Percentiles rank a stretch among this genome's conserved stretches.
These are phyloP conservation scores for Moringa oleifera DNA, from an alignment of 345 rosid genomes.

Conservation along the genomic window DNA sequence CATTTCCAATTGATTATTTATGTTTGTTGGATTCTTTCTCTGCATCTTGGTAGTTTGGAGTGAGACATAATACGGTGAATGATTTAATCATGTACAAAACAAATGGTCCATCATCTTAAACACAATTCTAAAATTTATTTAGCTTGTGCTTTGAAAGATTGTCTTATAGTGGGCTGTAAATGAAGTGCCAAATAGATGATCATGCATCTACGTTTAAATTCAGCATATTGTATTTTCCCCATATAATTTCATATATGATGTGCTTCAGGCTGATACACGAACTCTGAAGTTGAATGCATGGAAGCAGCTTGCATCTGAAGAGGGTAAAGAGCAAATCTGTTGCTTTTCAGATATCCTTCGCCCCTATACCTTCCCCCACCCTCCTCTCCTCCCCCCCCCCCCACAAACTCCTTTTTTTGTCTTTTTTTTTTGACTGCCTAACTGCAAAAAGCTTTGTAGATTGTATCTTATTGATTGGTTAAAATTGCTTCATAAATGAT, in stretches of 20 bases:
- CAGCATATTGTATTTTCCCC: neutral
- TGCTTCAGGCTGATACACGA: conserved; percentile 70
- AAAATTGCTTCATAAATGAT: neutral
- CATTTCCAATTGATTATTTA: neutral
- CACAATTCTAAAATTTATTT: no score
- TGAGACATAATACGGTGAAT: neutral
- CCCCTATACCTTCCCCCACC: no score
- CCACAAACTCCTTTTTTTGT: no score
- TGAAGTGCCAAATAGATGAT: neutral
- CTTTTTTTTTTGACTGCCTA: neutral
- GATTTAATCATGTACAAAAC: neutral
- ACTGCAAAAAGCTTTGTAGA: neutral
- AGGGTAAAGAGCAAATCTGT: conserved; percentile 39
- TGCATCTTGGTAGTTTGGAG: conserved; percentile 7
- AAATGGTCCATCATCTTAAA: no score
- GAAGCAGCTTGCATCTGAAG: conserved; percentile 91
- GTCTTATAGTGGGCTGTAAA: neutral
- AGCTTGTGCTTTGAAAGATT: neutral
- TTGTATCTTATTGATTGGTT: neutral
- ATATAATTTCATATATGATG: conserved; percentile 13
- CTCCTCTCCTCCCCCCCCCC: no score
- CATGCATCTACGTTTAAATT: conserved; percentile 10
- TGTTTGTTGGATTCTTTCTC: conserved; percentile 14
- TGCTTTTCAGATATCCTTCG: neutral
- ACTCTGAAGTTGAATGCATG: conserved; percentile 77